These are phyloP conservation scores for Zasmidium angulare DNA, from an alignment of 2,329 filamentous ascomycete species.

Conservation along the genomic window DNA sequence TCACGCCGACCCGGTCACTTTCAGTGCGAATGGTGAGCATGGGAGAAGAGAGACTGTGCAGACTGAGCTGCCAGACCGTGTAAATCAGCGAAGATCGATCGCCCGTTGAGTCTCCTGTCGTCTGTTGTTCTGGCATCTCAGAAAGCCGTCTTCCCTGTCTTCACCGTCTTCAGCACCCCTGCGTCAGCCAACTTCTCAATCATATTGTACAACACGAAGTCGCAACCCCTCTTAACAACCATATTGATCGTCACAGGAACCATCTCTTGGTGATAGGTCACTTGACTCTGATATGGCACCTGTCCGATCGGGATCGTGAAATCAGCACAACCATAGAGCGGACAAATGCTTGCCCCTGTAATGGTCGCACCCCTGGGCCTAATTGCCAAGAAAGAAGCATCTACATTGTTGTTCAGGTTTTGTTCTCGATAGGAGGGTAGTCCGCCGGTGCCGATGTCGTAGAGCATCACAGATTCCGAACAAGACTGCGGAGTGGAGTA, in stretches of 20 bases:
- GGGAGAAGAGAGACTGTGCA: no score
- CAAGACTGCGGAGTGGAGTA: constrained; percentile 40
- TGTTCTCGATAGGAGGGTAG: constrained; percentile 25
- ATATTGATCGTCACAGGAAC: constrained; percentile 39
- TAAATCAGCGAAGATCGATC: not conserved
- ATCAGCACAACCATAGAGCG: constrained; percentile 36
- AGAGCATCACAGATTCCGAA: constrained; percentile 43
- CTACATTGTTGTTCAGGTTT: constrained; percentile 34
- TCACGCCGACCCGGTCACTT: no score
- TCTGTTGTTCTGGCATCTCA: not conserved
- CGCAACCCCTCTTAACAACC: constrained; percentile 46
- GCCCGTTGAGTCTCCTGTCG: not conserved
- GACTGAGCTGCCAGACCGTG: not conserved
- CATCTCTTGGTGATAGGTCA: constrained; percentile 40
- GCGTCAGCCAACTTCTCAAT: constrained; percentile 42
- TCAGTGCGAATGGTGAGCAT: no score
- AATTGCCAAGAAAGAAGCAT: constrained; percentile 36
- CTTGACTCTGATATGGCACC: constrained; percentile 40
- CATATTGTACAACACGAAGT: constrained; percentile 45
- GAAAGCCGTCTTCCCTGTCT: constrained; percentile 41
- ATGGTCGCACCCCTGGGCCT: constrained; percentile 33
- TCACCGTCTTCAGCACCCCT: constrained; percentile 40
- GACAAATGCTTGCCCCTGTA: constrained; percentile 28
- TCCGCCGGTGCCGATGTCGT: constrained; percentile 46
- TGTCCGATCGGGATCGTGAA: constrained; percentile 47